These are phyloP conservation scores for Cladosporium sp. DNA, from an alignment of 2,329 filamentous ascomycete species.

Conservation along the genomic window DNA sequence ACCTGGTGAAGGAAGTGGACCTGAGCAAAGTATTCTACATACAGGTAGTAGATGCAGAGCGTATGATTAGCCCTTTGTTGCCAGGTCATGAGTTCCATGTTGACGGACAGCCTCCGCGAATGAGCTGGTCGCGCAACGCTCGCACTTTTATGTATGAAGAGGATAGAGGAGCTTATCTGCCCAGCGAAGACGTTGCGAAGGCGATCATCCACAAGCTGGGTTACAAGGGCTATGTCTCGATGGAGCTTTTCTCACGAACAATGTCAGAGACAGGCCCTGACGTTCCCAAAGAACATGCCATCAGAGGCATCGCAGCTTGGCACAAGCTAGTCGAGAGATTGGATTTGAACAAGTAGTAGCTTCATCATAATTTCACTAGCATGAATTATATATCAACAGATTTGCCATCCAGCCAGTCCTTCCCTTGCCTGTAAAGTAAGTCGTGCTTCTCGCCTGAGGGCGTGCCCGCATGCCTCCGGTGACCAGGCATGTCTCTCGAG, in stretches of 20 bases:
- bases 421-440: slow-evolving; percentile 41
- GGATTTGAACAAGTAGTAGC: background rate
- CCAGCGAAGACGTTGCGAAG: slow-evolving; percentile 56
- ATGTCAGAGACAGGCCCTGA: slow-evolving; percentile 50
- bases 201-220: slow-evolving; percentile 61
- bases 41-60: slow-evolving; percentile 71
- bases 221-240: slow-evolving; percentile 66
- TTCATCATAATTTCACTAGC: slow-evolving; percentile 14
- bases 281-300: slow-evolving; percentile 52
- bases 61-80: slow-evolving; percentile 54
- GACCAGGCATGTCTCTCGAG: slow-evolving; percentile 43
- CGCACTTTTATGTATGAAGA: slow-evolving; percentile 63
- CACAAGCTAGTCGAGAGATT: slow-evolving; percentile 36
- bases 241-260: slow-evolving; percentile 63
- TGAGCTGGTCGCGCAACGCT: slow-evolving; percentile 80
- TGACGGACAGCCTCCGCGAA: slow-evolving; percentile 55
- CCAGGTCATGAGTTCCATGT: slow-evolving; percentile 57
- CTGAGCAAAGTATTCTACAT: slow-evolving; percentile 67
- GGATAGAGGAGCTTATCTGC: slow-evolving; percentile 62
- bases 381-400: too few species aligned
- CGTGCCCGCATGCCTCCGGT: slow-evolving; percentile 34
- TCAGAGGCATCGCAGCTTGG: slow-evolving; percentile 47
- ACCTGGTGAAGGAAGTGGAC: slow-evolving; percentile 53
- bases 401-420: slow-evolving; percentile 43
- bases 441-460: slow-evolving; percentile 43